A percentile compares a stretch with the other conserved stretches of the same genome.
phyloP scores from a whole-genome alignment of 2,329 filamentous ascomycete species.

The Davidsoniella australis region DNA sequence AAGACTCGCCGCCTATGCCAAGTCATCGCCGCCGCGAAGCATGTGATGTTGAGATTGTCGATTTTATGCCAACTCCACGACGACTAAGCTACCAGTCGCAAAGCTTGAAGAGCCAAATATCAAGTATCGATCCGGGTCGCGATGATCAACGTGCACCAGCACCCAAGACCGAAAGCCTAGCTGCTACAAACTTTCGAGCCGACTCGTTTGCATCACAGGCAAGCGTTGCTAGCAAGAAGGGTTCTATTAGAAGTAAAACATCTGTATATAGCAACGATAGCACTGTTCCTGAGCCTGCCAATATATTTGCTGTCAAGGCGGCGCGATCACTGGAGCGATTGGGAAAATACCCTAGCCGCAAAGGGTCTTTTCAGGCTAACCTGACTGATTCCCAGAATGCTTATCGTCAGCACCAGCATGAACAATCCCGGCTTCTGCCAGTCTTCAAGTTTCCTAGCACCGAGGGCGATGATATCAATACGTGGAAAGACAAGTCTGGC shows the following conservation, averaged over 20 bases:
- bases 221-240: neutral
- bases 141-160: no score
- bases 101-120: no score
- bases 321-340: neutral
- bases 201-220: no score
- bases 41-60: no score
- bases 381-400: neutral
- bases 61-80: no score
- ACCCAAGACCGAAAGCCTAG: no score
- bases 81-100: no score
- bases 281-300: constrained; percentile 6
- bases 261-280: neutral
- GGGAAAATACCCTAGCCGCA: neutral
- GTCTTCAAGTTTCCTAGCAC: neutral
- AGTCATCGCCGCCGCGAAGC: no score
- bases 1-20: no score
- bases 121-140: no score
- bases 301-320: constrained; percentile 7
- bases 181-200: no score
- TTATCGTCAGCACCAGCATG: neutral
- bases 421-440: no score
- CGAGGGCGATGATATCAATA: neutral
- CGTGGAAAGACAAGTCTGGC: neutral
- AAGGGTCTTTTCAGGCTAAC: neutral
- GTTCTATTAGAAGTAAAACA: neutral